Evolutionary conservation across 192 early-diverging fungal genomes (phyloP).

Genomic region (Backusella parvicylindrica): DNA sequence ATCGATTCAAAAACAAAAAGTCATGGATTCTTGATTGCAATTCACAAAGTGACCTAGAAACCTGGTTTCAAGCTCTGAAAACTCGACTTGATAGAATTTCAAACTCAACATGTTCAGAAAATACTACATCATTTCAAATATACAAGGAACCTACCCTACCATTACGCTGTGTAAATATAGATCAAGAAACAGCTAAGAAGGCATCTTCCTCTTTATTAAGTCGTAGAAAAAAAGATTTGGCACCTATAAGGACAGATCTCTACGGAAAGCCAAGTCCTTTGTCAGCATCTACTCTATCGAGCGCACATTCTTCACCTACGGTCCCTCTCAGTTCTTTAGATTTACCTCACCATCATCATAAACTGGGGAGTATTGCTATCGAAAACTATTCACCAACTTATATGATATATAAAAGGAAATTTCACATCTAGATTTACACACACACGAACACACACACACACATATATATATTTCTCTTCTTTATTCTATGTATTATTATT

Average conservation of each 20-base stretch:
- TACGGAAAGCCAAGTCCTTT: background rate
- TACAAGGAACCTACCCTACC: background rate
- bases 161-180: background rate
- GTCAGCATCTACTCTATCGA: background rate
- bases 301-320: background rate
- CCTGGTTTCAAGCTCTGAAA: background rate
- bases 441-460: background rate
- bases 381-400: background rate
- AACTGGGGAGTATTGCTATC: background rate
- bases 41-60: background rate
- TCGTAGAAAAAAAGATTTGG: background rate
- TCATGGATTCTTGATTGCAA: background rate
- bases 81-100: background rate
- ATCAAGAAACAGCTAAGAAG: background rate
- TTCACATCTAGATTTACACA: background rate
- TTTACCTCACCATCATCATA: background rate
- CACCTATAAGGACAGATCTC: background rate
- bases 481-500: background rate
- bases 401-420: background rate
- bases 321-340: background rate
- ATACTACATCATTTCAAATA: background rate
- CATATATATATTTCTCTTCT: background rate
- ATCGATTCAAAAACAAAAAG: background rate
- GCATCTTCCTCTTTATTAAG: background rate
- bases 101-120: background rate